phyloP scores from a whole-genome alignment of 2,329 filamentous ascomycete genomes.

The Fusarium domesticum region DNA sequence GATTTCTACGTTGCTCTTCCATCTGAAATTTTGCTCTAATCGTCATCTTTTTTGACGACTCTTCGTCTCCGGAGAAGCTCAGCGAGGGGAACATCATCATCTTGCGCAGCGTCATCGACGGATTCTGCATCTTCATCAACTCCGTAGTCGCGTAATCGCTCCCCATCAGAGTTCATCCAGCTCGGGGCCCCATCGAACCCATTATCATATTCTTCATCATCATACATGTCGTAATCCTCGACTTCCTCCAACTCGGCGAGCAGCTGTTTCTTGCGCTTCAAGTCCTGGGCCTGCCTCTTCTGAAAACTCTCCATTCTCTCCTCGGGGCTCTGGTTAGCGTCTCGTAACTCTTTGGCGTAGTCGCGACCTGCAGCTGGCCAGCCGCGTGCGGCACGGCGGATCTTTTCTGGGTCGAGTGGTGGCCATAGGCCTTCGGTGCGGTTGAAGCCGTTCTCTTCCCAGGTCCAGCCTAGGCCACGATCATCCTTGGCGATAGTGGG shows the following conservation, averaged over 20 bases:
- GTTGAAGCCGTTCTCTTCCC: constrained; percentile 77
- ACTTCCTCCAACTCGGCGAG: constrained; percentile 51
- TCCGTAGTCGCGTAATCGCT: constrained; percentile 71
- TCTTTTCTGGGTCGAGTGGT: constrained; percentile 60
- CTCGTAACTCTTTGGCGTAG: constrained; percentile 33
- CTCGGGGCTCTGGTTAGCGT: constrained; percentile 39
- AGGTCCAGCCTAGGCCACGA: constrained; percentile 53
- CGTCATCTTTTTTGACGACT: constrained; percentile 34
- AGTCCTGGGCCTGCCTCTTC: constrained; percentile 48
- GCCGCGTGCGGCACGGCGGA: constrained; percentile 41
- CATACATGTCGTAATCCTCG: constrained; percentile 55
- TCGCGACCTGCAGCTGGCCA: constrained; percentile 42
- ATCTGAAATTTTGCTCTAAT: constrained; percentile 10
- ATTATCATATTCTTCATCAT: constrained; percentile 56
- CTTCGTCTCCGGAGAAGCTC: constrained; percentile 61
- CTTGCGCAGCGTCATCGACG: constrained; percentile 29
- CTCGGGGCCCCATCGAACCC: constrained; percentile 38
- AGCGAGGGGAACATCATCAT: constrained; percentile 65
- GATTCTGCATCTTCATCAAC: constrained; percentile 71
- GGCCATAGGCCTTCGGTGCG: constrained; percentile 59
- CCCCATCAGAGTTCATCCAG: constrained; percentile 75
- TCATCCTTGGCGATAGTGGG: constrained; percentile 42
- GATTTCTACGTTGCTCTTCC: no score
- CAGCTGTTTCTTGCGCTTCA: constrained; percentile 40
- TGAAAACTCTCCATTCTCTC: constrained; percentile 50